Evolutionary conservation across 2,329 filamentous ascomycete genomes (phyloP), one percentile per base, ranked within the genome.

Genomic region (Fusarium circinatum): DNA sequence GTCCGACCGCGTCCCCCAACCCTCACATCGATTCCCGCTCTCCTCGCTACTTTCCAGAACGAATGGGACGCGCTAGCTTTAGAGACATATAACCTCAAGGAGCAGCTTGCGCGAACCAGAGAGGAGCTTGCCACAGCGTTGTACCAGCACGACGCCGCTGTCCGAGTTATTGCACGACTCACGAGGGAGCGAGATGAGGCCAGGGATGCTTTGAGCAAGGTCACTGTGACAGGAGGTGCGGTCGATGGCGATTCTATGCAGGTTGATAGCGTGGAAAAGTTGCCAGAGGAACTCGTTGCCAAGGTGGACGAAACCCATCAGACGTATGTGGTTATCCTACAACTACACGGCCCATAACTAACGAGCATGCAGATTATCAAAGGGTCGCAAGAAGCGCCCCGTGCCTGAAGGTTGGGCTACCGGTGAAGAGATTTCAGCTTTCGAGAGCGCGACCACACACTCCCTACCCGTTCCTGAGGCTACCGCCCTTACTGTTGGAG

Each of bases 121-220:
- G 95, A 98, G 84, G 96, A 99, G 85, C 90, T 99, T 64, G 94
- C 94, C 64, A 96, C 94, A 3, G 94, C 96, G 1, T 88, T 99
- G 30, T 99, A 99, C 84, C 96, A 98, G 84, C 94, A 98, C 78
- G 96, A 99, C 86, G 96, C 96, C 5, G 96, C 96, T n/a, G 92
- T 97, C 56, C 89, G 96, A 72, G 96, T 99, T 55, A 98, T 99
- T 83, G 95, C 95, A 74, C 90, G 96, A 54, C 82, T 99, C 81
- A 93, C 93, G n/a, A 92, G 90, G 81, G 96, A 99, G 86, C 87
- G 96, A 72, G 95, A 99, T 78, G 95, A 98, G 82, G 95, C 96
- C 51, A 89, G 96, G 74, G 93, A 96, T 83, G 94, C 96, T 20
- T 85, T 99, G 58, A 94, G 94, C 41, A 94, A 94, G 80, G 89